Conservation (phyloP, 306 rosid genomes). For the Prunus salicina region DNA sequence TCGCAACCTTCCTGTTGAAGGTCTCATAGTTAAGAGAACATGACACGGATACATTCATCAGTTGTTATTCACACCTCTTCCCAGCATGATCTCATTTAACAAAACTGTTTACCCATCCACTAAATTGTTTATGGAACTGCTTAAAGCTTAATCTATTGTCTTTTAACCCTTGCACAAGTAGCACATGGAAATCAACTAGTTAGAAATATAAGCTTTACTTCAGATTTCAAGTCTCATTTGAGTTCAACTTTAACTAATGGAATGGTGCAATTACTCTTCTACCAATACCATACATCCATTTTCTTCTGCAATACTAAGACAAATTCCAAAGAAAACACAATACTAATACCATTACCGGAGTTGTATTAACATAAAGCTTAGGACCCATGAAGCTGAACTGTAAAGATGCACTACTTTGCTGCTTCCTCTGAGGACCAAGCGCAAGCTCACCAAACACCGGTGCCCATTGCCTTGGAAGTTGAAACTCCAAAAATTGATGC, state of each 20-base stretch:
- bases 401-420: constrained; percentile 55
- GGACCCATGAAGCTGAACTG: constrained; percentile 93
- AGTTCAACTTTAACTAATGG: not conserved
- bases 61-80: not conserved
- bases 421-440: constrained; percentile 74
- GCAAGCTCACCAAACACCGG: constrained; percentile 84
- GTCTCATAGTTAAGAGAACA: not conserved
- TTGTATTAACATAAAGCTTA: constrained; percentile 75
- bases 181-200: not conserved
- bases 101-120: not conserved
- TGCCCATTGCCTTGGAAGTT: constrained; percentile 87
- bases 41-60: not conserved
- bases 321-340: not conserved
- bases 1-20: not conserved
- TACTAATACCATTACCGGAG: constrained; percentile 46
- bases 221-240: constrained; percentile 1
- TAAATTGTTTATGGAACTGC: not conserved
- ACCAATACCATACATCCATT: not conserved
- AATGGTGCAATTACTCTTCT: too few relatives aligned
- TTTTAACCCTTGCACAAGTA: not conserved
- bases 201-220: not conserved
- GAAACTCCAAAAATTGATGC: constrained; percentile 78
- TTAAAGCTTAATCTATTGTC: not conserved
- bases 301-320: not conserved
- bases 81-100: not conserved